Conservation (phyloP, 2,329 filamentous ascomycete species). For the Hyphodiscus sp. region DNA sequence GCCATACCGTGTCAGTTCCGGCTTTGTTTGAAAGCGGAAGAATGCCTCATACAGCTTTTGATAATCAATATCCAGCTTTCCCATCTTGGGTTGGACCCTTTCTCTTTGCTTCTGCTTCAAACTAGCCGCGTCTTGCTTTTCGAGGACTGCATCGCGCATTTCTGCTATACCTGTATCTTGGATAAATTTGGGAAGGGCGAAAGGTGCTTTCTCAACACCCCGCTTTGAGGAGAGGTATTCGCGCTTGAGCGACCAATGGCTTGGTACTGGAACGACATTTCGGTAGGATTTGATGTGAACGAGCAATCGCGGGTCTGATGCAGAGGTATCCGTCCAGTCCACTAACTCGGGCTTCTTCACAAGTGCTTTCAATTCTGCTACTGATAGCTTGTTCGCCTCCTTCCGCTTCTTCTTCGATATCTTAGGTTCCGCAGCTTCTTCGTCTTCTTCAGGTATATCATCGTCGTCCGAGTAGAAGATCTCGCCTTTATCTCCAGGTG, state of each 20-base stretch:
- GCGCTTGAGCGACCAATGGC: slow-evolving; percentile 91
- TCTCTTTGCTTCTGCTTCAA: slow-evolving; percentile 95
- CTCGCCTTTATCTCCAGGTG: slow-evolving; percentile 72
- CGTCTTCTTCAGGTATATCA: slow-evolving; percentile 79
- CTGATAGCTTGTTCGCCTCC: slow-evolving; percentile 82
- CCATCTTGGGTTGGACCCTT: slow-evolving; percentile 90
- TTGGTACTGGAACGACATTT: slow-evolving; percentile 91
- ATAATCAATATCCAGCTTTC: slow-evolving; percentile 96
- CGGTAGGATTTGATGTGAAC: slow-evolving; percentile 93
- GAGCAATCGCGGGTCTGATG: slow-evolving; percentile 78
- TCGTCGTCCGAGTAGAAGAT: slow-evolving; percentile 79
- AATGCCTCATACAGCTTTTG: slow-evolving; percentile 98
- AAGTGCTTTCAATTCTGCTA: slow-evolving; percentile 89
- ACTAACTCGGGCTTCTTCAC: slow-evolving; percentile 90
- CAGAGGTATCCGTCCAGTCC: slow-evolving; percentile 94
- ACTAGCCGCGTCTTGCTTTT: slow-evolving; percentile 88
- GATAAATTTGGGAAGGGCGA: slow-evolving; percentile 91
- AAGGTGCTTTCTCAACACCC: slow-evolving; percentile 91
- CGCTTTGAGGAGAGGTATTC: slow-evolving; percentile 97
- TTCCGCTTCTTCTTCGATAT: slow-evolving; percentile 95
- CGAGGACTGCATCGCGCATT: slow-evolving; percentile 93
- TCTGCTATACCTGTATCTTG: slow-evolving; percentile 95
- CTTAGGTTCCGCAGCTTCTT: slow-evolving; percentile 60
- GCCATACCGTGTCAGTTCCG: slow-evolving; percentile 85
- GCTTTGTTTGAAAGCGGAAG: slow-evolving; percentile 96